A percentile compares a stretch with the other conserved stretches of the same genome.
phyloP scores from a whole-genome alignment of 2,329 filamentous ascomycete genomes.

The Ophiostoma sp. region DNA sequence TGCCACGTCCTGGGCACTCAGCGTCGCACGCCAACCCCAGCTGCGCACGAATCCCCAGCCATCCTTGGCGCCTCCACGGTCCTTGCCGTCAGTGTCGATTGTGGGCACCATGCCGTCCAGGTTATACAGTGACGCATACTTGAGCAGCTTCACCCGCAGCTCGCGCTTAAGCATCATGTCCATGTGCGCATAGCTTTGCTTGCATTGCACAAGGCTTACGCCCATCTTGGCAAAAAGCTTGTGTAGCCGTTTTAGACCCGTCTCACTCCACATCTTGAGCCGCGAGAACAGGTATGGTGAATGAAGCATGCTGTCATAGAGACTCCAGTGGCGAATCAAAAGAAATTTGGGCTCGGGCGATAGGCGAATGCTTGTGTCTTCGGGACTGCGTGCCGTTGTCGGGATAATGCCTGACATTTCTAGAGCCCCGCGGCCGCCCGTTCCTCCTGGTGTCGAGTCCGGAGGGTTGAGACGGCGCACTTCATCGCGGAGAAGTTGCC shows the following conservation, averaged over 20 bases:
- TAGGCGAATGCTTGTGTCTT: constrained; percentile 84
- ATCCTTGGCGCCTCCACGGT: constrained; percentile 69
- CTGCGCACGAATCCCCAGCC: constrained; percentile 96
- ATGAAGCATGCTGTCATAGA: constrained; percentile 98
- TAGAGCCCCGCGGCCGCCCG: constrained; percentile 36
- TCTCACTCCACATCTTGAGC: constrained; percentile 90
- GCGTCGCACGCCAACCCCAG: constrained; percentile 94
- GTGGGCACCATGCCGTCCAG: constrained; percentile 88
- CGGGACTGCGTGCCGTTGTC: constrained; percentile 79
- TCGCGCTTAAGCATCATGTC: constrained; percentile 93
- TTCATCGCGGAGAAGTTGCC: constrained; percentile 84
- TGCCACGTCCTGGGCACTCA: constrained; percentile 91
- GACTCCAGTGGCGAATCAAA: constrained; percentile 89
- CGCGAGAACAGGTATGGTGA: constrained; percentile 89
- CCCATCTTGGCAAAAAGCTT: constrained; percentile 98
- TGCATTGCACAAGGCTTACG: constrained; percentile 86
- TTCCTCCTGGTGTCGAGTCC: constrained; percentile 39
- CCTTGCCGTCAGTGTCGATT: constrained; percentile 63
- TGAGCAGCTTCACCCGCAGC: constrained; percentile 70
- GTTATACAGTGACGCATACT: constrained; percentile 89
- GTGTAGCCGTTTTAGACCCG: constrained; percentile 79
- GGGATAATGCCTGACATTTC: constrained; percentile 79
- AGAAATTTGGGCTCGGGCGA: constrained; percentile 92
- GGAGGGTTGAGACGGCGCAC: constrained; percentile 88
- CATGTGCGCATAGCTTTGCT: constrained; percentile 96